phyloP scores from a whole-genome alignment of 345 rosid genomes.

The Leavenworthia alabamica region DNA sequence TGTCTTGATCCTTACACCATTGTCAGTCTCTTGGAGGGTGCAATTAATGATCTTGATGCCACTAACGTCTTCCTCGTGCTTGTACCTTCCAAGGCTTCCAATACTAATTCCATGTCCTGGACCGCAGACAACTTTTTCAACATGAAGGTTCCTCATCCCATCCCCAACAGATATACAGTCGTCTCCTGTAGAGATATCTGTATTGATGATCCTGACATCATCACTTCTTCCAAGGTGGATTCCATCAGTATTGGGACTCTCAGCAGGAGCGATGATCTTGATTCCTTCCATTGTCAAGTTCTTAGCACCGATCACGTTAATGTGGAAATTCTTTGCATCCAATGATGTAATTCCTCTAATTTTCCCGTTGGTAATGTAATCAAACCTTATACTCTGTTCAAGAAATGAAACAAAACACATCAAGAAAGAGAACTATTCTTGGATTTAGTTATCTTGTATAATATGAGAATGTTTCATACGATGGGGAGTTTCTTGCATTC shows the following conservation, averaged over 20 bases:
- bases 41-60: constrained; percentile 42
- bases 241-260: constrained; percentile 59
- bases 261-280: constrained; percentile 32
- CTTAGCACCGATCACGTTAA: constrained; percentile 40
- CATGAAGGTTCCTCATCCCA: constrained; percentile 40
- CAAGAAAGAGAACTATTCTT: too few species aligned
- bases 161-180: constrained; percentile 65
- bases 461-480: neutral
- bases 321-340: constrained; percentile 52
- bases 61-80: constrained; percentile 47
- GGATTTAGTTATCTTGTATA: neutral
- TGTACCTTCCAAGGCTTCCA: constrained; percentile 70
- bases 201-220: constrained; percentile 35
- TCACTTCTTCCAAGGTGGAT: constrained; percentile 61
- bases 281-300: constrained; percentile 36
- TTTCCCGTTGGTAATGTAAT: constrained; percentile 29
- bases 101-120: constrained; percentile 59
- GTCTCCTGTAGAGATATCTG: constrained; percentile 52
- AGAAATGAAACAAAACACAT: neutral
- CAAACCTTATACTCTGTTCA: constrained; percentile 44
- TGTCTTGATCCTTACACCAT: constrained; percentile 77
- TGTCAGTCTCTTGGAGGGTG: constrained; percentile 43
- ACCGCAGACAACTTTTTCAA: constrained; percentile 52
- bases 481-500: constrained; percentile 32
- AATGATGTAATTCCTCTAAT: constrained; percentile 35